These are phyloP conservation scores for Malus fusca DNA, from an alignment of 306 rosid genomes.

Conservation along the genomic window DNA sequence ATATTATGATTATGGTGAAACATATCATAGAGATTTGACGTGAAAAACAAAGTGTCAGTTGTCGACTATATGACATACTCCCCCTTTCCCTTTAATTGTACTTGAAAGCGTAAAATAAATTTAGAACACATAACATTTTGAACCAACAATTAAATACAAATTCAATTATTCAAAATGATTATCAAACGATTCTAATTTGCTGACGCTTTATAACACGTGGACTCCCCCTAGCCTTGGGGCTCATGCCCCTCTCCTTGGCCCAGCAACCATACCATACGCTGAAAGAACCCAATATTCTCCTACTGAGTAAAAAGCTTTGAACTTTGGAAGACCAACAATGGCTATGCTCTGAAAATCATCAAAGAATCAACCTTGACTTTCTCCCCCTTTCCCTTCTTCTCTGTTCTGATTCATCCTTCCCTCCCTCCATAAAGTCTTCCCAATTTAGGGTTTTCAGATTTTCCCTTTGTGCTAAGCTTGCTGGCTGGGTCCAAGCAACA, in stretches of 20 bases:
- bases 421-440: not conserved
- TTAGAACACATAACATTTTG: too few species aligned
- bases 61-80: too few species aligned
- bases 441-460: not conserved
- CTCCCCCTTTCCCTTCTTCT: not conserved
- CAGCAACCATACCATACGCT: not conserved
- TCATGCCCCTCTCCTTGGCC: not conserved
- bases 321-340: not conserved
- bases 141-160: too few species aligned
- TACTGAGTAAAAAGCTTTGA: not conserved
- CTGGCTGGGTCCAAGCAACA: not conserved
- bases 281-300: too few species aligned
- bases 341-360: not conserved
- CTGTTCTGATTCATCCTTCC: not conserved
- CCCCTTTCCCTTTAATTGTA: fast-evolving
- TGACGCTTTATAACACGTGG: not conserved
- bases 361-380: not conserved
- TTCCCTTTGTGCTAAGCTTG: not conserved
- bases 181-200: too few species aligned
- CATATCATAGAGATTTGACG: too few species aligned
- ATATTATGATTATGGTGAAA: too few species aligned
- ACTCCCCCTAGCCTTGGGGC: not conserved
- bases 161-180: too few species aligned
- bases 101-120: too few species aligned
- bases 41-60: too few species aligned